phyloP scores from a whole-genome alignment of 2,329 filamentous ascomycete species.

The Lojkania enalia region DNA sequence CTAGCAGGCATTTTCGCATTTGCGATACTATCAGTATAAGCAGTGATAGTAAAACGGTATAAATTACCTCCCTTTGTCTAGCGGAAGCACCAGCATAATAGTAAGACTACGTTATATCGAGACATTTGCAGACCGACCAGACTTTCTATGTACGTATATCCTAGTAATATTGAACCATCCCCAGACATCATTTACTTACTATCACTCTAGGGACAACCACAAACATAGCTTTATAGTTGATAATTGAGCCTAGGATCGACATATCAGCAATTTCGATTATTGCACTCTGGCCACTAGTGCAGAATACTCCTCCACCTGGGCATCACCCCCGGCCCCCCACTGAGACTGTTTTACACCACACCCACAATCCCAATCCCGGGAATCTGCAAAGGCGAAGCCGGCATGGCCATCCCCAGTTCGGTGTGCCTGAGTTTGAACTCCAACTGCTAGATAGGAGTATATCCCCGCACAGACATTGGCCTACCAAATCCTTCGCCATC shows the following conservation, averaged over 20 bases:
- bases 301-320: conserved; percentile 26
- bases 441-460: conserved; percentile 9
- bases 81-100: conserved; percentile 57
- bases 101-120: conserved; percentile 51
- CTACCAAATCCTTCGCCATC: too few relatives aligned
- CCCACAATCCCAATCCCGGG: conserved; percentile 3
- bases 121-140: conserved; percentile 44
- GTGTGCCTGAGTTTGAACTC: conserved; percentile 12
- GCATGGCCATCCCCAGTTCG: conserved; percentile 11
- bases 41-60: background rate
- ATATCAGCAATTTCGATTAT: conserved; percentile 54
- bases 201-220: conserved; percentile 43
- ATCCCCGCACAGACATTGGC: too few relatives aligned
- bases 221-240: conserved; percentile 47
- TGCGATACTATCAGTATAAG: conserved; percentile 33
- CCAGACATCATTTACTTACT: background rate
- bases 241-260: conserved; percentile 40
- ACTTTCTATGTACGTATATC: conserved; percentile 48
- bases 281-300: conserved; percentile 54
- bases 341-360: conserved; percentile 9
- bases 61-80: conserved; percentile 13
- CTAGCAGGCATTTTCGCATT: conserved; percentile 58
- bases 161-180: background rate
- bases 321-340: conserved; percentile 21
- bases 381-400: conserved; percentile 5